Evolutionary conservation across 306 rosid genomes (phyloP), one percentile per base, ranked within the genome.

Genomic region (Vigna radiata): DNA sequence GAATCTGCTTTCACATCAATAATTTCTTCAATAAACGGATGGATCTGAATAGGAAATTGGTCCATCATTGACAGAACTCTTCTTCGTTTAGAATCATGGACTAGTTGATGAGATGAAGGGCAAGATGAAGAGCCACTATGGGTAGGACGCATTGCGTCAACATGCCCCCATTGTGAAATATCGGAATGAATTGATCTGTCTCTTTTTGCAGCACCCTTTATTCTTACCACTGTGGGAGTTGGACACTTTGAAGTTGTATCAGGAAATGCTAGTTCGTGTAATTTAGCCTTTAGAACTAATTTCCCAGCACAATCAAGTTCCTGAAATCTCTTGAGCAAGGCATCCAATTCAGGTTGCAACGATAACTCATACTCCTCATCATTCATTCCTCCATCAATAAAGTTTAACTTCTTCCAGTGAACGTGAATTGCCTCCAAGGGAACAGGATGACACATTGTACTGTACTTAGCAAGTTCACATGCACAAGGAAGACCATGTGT

Each of bases 11-110:
- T 60, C 43, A 60, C 67, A 29, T 29, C 44, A 1, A 60, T 60
- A 60, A 60, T 60, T 19, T 60, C 67, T 29, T 60, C 67, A 60
- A 60, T 60, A 29, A 60, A 60, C 3, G 67, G 67, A 31, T 60
- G 67, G 13, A 60, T 29, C 67, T 29, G 43, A 14, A 60, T 17
- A 13, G 67, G 67, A 31, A 60, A 60, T 60, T 60, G 67, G 67
- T 60, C 67, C 11, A 60, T 60, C 67, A 60, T 6, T 29, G 67
- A 43, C 5, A 29, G 13, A 29, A 60, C 67, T 14, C 67, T 60
- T 18, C 67, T 60, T 9, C 67, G 41, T 7, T 60, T 60, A 60
- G 19, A 60, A 18, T 29, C 67, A 15, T 15, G 43, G 13, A 36
- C 14, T 62, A 7, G 19, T 33, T 62, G n/a, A 0, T 62, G 68